These are phyloP conservation scores for Gelatoporia subvermispora DNA, from an alignment of 768 basidiomycete species.

Conservation along the genomic window DNA sequence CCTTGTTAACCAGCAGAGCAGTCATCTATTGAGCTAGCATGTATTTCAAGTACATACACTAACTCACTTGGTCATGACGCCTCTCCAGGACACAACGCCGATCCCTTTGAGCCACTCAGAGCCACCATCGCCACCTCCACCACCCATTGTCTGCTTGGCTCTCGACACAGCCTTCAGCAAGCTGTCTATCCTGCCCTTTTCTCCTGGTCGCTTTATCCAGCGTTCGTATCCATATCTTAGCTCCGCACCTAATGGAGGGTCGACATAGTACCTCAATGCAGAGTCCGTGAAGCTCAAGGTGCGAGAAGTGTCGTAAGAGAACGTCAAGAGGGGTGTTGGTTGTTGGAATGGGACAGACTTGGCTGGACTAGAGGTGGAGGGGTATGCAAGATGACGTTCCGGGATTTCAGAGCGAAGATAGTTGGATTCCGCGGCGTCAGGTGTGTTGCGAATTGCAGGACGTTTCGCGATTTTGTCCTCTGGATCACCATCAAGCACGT, in stretches of 20 bases:
- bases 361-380: conserved; percentile 8
- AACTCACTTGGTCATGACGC: conserved; percentile 77
- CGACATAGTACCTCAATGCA: conserved; percentile 65
- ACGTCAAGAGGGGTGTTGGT: conserved; percentile 62
- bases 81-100: conserved; percentile 69
- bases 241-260: conserved; percentile 62
- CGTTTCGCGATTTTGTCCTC: background rate
- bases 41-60: background rate
- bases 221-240: conserved; percentile 67
- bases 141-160: conserved; percentile 32
- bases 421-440: no score
- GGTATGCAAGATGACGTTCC: conserved; percentile 13
- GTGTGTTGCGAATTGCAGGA: no score
- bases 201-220: conserved; percentile 66
- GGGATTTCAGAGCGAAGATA: background rate
- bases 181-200: conserved; percentile 61
- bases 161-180: conserved; percentile 56
- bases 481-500: background rate
- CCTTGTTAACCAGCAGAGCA: conserved; percentile 40
- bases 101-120: conserved; percentile 37
- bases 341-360: conserved; percentile 54
- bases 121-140: conserved; percentile 24
- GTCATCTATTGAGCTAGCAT: conserved; percentile 9
- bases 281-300: conserved; percentile 61
- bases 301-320: conserved; percentile 60